Conservation (phyloP, 2,329 filamentous ascomycete genomes). For the Tolypocladium cylindrosporum region DNA sequence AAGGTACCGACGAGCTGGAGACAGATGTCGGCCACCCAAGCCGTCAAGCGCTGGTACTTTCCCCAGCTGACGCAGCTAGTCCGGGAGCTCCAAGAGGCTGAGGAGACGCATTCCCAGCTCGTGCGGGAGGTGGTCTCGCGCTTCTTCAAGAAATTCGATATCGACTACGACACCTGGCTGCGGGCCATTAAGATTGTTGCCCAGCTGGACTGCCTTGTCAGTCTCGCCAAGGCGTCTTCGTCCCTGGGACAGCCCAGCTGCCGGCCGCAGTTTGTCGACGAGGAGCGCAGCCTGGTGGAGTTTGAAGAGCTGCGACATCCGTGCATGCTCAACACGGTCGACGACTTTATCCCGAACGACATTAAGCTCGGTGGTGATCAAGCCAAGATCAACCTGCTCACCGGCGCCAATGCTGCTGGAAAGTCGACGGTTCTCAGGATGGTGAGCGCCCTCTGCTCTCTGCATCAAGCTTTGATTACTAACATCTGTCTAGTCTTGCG, state of each 20-base stretch:
- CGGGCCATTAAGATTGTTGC: constrained; percentile 82
- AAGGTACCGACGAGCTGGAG: constrained; percentile 87
- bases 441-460: constrained; percentile 40
- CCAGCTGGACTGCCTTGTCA: constrained; percentile 90
- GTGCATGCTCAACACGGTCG: constrained; percentile 81
- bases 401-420: constrained; percentile 91
- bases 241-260: constrained; percentile 80
- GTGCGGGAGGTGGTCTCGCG: constrained; percentile 75
- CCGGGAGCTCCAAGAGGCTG: constrained; percentile 81
- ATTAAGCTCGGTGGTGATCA: constrained; percentile 72
- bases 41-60: constrained; percentile 91
- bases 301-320: constrained; percentile 90
- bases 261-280: constrained; percentile 76
- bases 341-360: constrained; percentile 95
- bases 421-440: constrained; percentile 95
- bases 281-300: constrained; percentile 77
- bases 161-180: constrained; percentile 77
- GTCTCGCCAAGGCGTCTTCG: constrained; percentile 78
- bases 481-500: constrained; percentile 57
- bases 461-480: not conserved
- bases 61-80: constrained; percentile 73
- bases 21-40: constrained; percentile 89
- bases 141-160: constrained; percentile 82
- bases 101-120: constrained; percentile 87
- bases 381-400: constrained; percentile 82